Evolutionary conservation across 2,329 filamentous ascomycete species (phyloP).

Genomic region (Aureobasidium namibiae): DNA sequence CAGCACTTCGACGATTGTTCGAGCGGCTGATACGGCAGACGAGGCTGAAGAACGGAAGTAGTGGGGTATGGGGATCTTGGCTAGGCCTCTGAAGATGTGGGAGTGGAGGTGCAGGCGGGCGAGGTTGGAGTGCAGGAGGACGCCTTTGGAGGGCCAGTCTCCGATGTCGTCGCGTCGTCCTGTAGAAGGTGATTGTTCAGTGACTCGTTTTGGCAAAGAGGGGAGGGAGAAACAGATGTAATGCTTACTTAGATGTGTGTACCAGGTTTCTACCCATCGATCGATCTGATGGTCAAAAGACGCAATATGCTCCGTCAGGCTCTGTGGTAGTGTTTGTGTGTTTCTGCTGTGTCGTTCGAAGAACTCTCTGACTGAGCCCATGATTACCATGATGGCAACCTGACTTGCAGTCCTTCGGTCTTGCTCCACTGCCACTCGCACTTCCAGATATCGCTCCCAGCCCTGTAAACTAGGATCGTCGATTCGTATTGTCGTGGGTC

Average conservation of each 20-base stretch:
- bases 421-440: slow-evolving; percentile 43
- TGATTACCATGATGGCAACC: slow-evolving; percentile 50
- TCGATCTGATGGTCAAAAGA: slow-evolving; percentile 35
- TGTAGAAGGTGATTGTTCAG: neutral
- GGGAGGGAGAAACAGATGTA: too few relatives aligned
- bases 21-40: slow-evolving; percentile 41
- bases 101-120: slow-evolving; percentile 46
- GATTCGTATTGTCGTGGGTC: slow-evolving; percentile 47
- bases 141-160: slow-evolving; percentile 14
- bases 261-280: slow-evolving; percentile 35
- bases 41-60: slow-evolving; percentile 40
- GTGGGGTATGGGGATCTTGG: slow-evolving; percentile 36
- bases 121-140: slow-evolving; percentile 45
- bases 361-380: slow-evolving; percentile 45
- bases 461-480: slow-evolving; percentile 51
- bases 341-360: slow-evolving; percentile 50
- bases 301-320: slow-evolving; percentile 45
- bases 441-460: slow-evolving; percentile 48
- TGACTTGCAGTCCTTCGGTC: slow-evolving; percentile 52
- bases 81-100: slow-evolving; percentile 34
- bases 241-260: neutral
- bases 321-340: slow-evolving; percentile 35
- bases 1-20: slow-evolving; percentile 38
- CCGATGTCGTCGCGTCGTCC: slow-evolving; percentile 7
- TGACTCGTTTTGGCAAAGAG: neutral